These are phyloP conservation scores for Russula vinacea DNA, from an alignment of 768 basidiomycete species.

Conservation along the genomic window DNA sequence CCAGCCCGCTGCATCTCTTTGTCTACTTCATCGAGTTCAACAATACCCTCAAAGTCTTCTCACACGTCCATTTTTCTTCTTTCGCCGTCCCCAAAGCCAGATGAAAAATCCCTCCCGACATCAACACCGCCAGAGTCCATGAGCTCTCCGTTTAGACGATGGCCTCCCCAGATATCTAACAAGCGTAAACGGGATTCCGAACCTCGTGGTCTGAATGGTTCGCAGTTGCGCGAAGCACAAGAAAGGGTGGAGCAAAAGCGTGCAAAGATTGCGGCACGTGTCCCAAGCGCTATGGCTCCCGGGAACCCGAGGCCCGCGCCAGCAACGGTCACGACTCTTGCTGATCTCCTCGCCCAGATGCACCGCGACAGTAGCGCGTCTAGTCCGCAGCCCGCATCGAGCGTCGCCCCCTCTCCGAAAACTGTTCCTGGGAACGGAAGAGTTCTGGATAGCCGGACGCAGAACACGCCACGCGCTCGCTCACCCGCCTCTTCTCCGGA, in stretches of 20 bases:
- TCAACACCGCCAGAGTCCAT: neutral
- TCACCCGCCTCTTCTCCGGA: constrained; percentile 18
- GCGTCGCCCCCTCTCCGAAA: neutral
- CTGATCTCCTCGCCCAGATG: constrained; percentile 20
- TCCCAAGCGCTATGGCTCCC: constrained; percentile 13
- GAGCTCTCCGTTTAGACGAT: neutral
- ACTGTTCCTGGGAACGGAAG: neutral
- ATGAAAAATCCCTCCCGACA: neutral
- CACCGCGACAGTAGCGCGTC: constrained; percentile 21
- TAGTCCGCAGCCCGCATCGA: neutral
- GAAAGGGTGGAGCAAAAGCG: constrained; percentile 23
- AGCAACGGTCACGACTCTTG: constrained; percentile 13
- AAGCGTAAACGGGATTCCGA: constrained; percentile 21
- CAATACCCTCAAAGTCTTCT: constrained; percentile 7
- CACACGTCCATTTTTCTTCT: constrained; percentile 1
- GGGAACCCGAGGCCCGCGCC: neutral
- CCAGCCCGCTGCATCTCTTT: neutral
- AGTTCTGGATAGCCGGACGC: neutral
- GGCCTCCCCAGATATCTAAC: neutral
- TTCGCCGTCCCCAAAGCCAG: neutral
- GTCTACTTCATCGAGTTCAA: neutral
- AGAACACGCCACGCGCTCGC: neutral
- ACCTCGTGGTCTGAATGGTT: neutral
- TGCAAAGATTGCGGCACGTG: constrained; percentile 21
- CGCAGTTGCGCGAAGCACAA: constrained; percentile 13